Evolutionary conservation across 352 stramenopile genomes (phyloP).

Genomic region (Phytopythium montanum): DNA sequence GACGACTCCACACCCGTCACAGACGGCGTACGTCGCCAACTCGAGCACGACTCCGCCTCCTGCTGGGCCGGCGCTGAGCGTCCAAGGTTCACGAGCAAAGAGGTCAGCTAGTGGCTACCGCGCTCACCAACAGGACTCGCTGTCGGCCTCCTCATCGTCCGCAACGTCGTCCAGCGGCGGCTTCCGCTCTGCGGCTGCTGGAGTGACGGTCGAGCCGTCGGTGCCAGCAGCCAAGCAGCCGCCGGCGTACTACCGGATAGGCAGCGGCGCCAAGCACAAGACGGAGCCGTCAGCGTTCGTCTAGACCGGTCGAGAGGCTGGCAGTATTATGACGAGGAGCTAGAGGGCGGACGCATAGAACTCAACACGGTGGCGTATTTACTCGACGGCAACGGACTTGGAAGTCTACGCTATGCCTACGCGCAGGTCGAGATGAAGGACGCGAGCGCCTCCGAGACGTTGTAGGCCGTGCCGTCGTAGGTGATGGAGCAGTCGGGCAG

Average conservation of each 20-base stretch:
- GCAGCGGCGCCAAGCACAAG: constrained; percentile 6
- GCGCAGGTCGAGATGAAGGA: constrained; percentile 17
- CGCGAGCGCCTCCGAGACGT: constrained; percentile 26
- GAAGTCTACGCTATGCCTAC: constrained; percentile 9
- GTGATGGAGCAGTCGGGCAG: constrained; percentile 29
- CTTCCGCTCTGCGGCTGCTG: background rate
- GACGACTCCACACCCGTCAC: constrained; percentile 23
- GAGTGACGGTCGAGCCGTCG: constrained; percentile 6
- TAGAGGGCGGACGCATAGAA: no score
- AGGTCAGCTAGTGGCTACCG: background rate
- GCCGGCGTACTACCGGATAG: constrained; percentile 6
- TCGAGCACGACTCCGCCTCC: constrained; percentile 15
- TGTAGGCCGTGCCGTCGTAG: constrained; percentile 24
- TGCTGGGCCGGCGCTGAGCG: constrained; percentile 3
- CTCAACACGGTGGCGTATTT: no score
- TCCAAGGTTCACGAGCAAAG: background rate
- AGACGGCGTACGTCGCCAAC: constrained; percentile 24
- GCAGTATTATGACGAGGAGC: no score
- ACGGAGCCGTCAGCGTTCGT: constrained; percentile 8
- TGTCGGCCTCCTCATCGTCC: constrained; percentile 5
- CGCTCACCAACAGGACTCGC: background rate
- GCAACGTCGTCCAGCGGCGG: background rate
- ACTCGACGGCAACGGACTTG: no score
- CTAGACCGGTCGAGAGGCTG: background rate
- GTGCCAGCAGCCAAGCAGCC: background rate